phyloP scores from a whole-genome alignment of 2,329 filamentous ascomycete species.

The Penicillium sp. region DNA sequence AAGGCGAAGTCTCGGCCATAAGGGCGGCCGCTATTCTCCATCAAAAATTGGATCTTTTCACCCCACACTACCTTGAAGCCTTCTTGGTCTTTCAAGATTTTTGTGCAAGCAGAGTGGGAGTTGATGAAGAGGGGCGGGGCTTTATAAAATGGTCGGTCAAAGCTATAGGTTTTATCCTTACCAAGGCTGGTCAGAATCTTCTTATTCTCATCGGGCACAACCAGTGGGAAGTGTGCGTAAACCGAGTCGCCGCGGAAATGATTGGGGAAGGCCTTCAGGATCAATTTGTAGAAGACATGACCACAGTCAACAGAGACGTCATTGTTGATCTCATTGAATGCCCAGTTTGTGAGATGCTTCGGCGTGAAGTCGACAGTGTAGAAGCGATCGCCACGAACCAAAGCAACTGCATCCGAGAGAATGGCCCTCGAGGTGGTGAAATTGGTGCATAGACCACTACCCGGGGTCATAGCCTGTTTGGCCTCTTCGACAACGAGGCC shows the following conservation, averaged over 20 bases:
- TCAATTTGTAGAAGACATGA: slow-evolving; percentile 53
- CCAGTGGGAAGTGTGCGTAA: slow-evolving; percentile 51
- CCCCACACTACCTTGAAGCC: slow-evolving; percentile 50
- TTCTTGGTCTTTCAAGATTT: slow-evolving; percentile 43
- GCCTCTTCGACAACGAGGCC: slow-evolving; percentile 56
- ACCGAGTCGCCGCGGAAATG: slow-evolving; percentile 49
- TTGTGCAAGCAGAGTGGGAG: slow-evolving; percentile 45
- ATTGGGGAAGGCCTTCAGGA: slow-evolving; percentile 50
- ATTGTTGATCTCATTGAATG: slow-evolving; percentile 43
- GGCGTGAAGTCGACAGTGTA: slow-evolving; percentile 47
- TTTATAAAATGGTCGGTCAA: slow-evolving; percentile 30
- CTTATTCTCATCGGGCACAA: slow-evolving; percentile 47
- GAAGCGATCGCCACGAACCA: slow-evolving; percentile 48
- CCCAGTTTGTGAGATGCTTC: slow-evolving; percentile 47
- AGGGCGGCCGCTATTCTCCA: slow-evolving; percentile 37
- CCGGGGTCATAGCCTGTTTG: slow-evolving; percentile 51
- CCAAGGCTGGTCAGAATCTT: slow-evolving; percentile 43
- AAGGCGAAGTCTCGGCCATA: slow-evolving; percentile 49
- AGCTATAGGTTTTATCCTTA: slow-evolving; percentile 44
- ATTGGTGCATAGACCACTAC: slow-evolving; percentile 51
- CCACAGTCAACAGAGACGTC: slow-evolving; percentile 48
- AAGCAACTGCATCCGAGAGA: slow-evolving; percentile 47
- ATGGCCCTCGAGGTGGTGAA: slow-evolving; percentile 44
- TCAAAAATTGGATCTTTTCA: slow-evolving; percentile 45
- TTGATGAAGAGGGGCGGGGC: slow-evolving; percentile 42